A percentile compares a stretch with the other conserved stretches of the same genome.
Conservation (phyloP, 169 alveolate genomes). For the Plasmodium coatneyi region DNA sequence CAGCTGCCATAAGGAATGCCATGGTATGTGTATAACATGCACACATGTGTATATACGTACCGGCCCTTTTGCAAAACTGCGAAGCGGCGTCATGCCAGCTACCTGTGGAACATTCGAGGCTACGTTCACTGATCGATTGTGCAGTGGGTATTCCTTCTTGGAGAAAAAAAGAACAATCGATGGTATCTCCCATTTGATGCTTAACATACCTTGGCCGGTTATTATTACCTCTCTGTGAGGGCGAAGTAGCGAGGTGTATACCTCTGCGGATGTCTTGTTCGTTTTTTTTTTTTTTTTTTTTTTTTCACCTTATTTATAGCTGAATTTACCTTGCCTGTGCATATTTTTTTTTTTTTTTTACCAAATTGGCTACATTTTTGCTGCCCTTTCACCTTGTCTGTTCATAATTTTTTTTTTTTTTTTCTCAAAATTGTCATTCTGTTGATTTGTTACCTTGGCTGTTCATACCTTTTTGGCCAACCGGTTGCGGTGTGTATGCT, state of each 20-base stretch:
- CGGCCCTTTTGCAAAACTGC: not conserved
- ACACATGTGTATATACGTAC: not conserved
- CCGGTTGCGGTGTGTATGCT: not conserved
- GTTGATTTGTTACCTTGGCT: not conserved
- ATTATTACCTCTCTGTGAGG: not conserved
- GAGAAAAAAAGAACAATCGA: not conserved
- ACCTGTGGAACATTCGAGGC: not conserved
- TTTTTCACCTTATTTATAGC: not conserved
- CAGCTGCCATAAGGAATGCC: not conserved
- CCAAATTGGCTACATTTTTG: not conserved
- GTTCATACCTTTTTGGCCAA: not conserved
- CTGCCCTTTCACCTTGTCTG: not conserved
- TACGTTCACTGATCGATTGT: not conserved
- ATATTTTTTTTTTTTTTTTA: slow-evolving; percentile 1
- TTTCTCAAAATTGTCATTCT: not conserved
- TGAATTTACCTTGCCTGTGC: slow-evolving; percentile 1
- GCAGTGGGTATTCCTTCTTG: not conserved
- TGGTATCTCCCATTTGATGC: not conserved
- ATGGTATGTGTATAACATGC: not conserved
- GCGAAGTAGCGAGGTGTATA: not conserved
- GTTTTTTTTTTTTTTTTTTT: not conserved
- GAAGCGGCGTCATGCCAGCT: not conserved
- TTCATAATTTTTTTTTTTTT: not conserved
- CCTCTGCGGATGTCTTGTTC: not conserved
- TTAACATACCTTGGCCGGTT: not conserved